Evolutionary conservation across 148 eudicot species (phyloP).

Genomic region (Oxyria digyna): DNA sequence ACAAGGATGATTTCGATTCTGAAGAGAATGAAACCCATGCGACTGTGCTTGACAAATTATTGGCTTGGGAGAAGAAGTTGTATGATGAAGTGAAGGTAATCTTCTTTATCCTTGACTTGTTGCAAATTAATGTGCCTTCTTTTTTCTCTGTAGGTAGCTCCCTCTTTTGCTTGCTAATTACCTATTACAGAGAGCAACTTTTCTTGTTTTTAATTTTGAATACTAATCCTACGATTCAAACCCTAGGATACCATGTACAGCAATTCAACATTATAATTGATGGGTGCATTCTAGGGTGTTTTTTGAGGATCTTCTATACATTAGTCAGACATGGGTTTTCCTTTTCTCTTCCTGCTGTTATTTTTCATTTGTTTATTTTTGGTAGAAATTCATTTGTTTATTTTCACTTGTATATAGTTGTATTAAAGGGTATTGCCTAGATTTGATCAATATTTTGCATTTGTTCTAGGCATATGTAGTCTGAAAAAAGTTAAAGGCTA

Average conservation of each 20-base stretch:
- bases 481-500: neutral
- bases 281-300: neutral
- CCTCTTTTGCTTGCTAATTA: slow-evolving; percentile 1
- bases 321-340: no score
- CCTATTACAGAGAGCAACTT: neutral
- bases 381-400: no score
- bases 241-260: neutral
- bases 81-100: slow-evolving; percentile 93
- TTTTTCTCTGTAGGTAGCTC: neutral
- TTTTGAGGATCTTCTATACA: neutral
- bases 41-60: slow-evolving; percentile 82
- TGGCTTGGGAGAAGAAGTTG: slow-evolving; percentile 98
- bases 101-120: neutral
- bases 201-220: neutral
- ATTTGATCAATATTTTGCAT: neutral
- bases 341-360: neutral
- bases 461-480: neutral
- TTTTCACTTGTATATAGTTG: no score
- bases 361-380: neutral
- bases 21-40: slow-evolving; percentile 91
- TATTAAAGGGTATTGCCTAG: no score
- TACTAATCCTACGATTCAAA: neutral
- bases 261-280: neutral
- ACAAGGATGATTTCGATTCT: slow-evolving; percentile 54
- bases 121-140: neutral